Evolutionary conservation across 495 filamentous ascomycete species (phyloP).

Genomic region (Parmelia sp.): DNA sequence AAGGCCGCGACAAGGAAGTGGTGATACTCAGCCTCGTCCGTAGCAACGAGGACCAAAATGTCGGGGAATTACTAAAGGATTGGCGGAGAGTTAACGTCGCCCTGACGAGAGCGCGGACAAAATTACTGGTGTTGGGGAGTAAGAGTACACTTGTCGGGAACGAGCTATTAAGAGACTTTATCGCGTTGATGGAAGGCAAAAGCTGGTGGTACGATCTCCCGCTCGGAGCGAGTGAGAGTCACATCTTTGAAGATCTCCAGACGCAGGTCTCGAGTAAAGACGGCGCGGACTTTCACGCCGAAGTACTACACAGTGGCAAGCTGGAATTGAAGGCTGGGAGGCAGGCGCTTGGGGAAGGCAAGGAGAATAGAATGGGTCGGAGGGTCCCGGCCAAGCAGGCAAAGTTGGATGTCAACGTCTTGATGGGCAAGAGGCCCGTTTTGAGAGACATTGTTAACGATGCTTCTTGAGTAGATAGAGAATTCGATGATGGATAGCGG

Average conservation of each 20-base stretch:
- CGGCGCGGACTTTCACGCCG: constrained; percentile 10
- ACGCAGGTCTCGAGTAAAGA: constrained; percentile 35
- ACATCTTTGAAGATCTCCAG: constrained; percentile 51
- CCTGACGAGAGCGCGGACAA: constrained; percentile 83
- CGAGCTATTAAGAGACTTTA: constrained; percentile 68
- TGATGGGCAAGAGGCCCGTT: constrained; percentile 42
- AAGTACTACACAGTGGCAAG: constrained; percentile 9
- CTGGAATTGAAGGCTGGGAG: constrained; percentile 5
- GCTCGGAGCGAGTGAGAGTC: constrained; percentile 53
- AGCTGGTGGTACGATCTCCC: constrained; percentile 73
- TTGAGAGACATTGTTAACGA: constrained; percentile 52
- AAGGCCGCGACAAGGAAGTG: constrained; percentile 90
- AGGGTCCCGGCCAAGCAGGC: constrained; percentile 22
- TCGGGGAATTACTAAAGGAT: constrained; percentile 86
- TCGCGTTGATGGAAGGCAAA: constrained; percentile 65
- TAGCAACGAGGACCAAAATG: constrained; percentile 67
- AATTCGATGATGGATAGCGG: background rate
- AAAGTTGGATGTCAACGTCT: constrained; percentile 19
- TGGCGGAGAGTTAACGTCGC: constrained; percentile 94
- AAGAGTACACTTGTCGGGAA: constrained; percentile 67
- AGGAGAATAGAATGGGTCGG: constrained; percentile 13
- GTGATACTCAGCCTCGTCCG: constrained; percentile 80
- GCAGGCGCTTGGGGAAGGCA: constrained; percentile 13
- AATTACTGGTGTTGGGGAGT: constrained; percentile 81
- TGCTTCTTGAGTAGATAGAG: constrained; percentile 25